phyloP scores from a whole-genome alignment of 768 basidiomycete species.

The Mycena sanguinolenta region DNA sequence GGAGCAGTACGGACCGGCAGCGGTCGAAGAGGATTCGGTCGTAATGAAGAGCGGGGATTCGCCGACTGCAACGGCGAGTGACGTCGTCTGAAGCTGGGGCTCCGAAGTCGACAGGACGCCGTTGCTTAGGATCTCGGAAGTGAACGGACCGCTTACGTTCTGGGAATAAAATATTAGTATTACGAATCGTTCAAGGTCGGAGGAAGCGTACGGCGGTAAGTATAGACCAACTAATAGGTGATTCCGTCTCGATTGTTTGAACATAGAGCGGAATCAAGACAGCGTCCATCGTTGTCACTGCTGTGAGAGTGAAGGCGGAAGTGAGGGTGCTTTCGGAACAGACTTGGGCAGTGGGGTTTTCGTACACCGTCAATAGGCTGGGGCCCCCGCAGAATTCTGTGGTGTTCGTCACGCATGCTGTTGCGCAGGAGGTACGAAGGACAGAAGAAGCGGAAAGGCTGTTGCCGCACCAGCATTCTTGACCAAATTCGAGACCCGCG shows the following conservation, averaged over 20 bases:
- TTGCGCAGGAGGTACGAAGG: constrained; percentile 26
- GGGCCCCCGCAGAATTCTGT: constrained; percentile 37
- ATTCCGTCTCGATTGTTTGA: constrained; percentile 26
- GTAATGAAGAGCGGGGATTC: constrained; percentile 37
- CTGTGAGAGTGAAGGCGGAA: constrained; percentile 30
- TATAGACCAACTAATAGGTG: constrained; percentile 25
- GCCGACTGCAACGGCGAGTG: constrained; percentile 26
- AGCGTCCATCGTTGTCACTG: constrained; percentile 20
- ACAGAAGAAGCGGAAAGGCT: constrained; percentile 20
- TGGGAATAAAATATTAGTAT: too few relatives aligned
- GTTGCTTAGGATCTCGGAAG: constrained; percentile 26
- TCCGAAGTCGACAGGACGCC: constrained; percentile 28
- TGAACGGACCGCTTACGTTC: constrained; percentile 25
- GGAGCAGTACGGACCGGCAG: constrained; percentile 23
- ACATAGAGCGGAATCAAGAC: constrained; percentile 25
- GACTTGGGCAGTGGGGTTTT: constrained; percentile 19
- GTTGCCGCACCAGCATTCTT: constrained; percentile 45
- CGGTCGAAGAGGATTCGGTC: constrained; percentile 29
- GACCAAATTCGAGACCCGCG: constrained; percentile 57
- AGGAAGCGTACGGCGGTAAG: constrained; percentile 27
- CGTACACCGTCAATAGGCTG: constrained; percentile 26
- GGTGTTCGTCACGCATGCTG: constrained; percentile 34
- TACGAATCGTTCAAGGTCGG: neutral
- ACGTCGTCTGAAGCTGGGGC: constrained; percentile 31
- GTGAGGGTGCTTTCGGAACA: constrained; percentile 17